Evolutionary conservation across 306 rosid genomes (phyloP).

Genomic region (Heteromeles arbutifolia): DNA sequence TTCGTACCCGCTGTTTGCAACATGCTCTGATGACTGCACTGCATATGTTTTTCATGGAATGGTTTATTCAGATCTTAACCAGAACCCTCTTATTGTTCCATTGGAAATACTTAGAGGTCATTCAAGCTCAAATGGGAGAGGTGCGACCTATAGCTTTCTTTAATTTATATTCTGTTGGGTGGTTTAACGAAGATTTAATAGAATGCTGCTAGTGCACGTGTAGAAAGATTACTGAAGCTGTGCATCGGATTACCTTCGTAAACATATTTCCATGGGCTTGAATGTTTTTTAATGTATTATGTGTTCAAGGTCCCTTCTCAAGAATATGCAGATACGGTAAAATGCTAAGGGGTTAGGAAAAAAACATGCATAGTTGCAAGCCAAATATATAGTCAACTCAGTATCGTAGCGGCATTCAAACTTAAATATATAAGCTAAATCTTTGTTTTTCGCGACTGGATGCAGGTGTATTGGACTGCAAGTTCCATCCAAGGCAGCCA

Average conservation of each 20-base stretch:
- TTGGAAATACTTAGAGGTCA: slow-evolving; percentile 82
- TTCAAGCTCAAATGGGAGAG: slow-evolving; percentile 66
- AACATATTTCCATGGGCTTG: neutral
- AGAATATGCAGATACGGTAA: neutral
- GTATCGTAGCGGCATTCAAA: neutral
- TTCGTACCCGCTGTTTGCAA: slow-evolving; percentile 73
- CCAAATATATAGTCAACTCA: neutral
- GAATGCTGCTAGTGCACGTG: neutral
- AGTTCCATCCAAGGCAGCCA: slow-evolving; percentile 90
- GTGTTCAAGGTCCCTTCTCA: neutral
- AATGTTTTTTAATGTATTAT: neutral
- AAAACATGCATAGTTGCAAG: neutral
- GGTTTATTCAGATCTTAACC: slow-evolving; percentile 89
- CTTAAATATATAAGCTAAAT: neutral
- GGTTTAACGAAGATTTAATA: neutral
- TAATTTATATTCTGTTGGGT: neutral
- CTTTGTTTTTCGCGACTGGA: neutral
- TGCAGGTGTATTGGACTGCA: slow-evolving; percentile 90
- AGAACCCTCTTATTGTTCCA: slow-evolving; percentile 88
- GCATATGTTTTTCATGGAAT: slow-evolving; percentile 88
- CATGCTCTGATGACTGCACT: slow-evolving; percentile 85
- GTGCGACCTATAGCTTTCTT: slow-evolving; percentile 33
- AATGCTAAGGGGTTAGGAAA: neutral
- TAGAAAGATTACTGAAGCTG: neutral
- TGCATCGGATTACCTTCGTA: neutral